A percentile compares a stretch with the other conserved stretches of the same genome.
Evolutionary conservation across 2,329 filamentous ascomycete genomes (phyloP).

Genomic region (Fusarium bactridioides): DNA sequence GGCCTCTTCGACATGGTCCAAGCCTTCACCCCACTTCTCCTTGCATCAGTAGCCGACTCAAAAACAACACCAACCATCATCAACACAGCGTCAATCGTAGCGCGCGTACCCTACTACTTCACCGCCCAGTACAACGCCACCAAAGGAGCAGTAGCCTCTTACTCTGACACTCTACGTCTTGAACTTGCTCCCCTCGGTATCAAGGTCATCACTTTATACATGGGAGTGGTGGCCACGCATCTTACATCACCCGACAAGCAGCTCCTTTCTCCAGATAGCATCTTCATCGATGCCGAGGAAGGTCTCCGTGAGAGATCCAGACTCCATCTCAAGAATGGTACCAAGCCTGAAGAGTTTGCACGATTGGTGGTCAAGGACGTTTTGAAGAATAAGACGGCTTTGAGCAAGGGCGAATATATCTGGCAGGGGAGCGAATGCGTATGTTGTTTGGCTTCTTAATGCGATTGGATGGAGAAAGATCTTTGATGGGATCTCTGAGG

Average conservation of each 20-base stretch:
- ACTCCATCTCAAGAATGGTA: neutral
- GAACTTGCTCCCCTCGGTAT: neutral
- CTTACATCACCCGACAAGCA: neutral
- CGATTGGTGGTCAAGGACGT: neutral
- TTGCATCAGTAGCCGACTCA: neutral
- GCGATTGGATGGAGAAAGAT: neutral
- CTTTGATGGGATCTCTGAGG: neutral
- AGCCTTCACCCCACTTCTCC: neutral
- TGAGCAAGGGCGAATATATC: neutral
- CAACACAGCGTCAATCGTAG: slow-evolving; percentile 4
- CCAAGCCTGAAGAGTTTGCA: neutral
- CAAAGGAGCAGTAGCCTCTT: slow-evolving; percentile 6
- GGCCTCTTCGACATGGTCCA: slow-evolving; percentile 13
- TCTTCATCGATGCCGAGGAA: neutral
- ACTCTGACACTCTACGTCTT: slow-evolving; percentile 21
- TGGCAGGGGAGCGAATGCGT: neutral
- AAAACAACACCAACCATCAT: neutral
- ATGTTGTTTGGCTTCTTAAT: slow-evolving; percentile 9
- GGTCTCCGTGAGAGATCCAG: neutral
- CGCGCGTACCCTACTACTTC: neutral
- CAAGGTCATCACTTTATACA: neutral
- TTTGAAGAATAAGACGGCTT: neutral
- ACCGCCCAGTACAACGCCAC: slow-evolving; percentile 10
- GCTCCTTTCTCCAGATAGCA: rapidly evolving
- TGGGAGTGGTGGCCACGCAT: slow-evolving; percentile 8